Evolutionary conservation across 2,329 filamentous ascomycete species (phyloP).

Genomic region (Alternaria postmessia): DNA sequence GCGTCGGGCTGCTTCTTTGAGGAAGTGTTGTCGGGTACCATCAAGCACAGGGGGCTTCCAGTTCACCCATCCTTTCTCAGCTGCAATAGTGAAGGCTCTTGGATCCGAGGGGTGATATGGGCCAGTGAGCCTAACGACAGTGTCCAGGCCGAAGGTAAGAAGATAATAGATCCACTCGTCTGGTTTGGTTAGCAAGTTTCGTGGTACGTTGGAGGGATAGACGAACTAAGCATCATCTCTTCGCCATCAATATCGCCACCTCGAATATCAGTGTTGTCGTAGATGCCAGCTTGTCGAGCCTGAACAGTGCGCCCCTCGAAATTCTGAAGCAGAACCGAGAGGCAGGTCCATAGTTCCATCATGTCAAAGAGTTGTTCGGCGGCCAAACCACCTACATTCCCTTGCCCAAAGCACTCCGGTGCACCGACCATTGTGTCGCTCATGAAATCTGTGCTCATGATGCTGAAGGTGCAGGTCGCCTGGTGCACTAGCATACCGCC

Average conservation of each 20-base stretch:
- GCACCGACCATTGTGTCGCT: conserved; percentile 64
- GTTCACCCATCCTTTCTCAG: conserved; percentile 62
- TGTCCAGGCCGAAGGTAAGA: conserved; percentile 65
- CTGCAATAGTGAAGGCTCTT: conserved; percentile 62
- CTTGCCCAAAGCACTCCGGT: conserved; percentile 65
- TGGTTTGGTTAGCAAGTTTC: conserved; percentile 36
- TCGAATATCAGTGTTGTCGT: conserved; percentile 57
- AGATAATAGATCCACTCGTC: conserved; percentile 70
- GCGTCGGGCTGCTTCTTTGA: conserved; percentile 67
- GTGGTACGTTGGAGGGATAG: background rate
- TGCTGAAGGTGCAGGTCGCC: conserved; percentile 55
- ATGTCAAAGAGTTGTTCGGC: conserved; percentile 69
- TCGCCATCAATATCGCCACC: conserved; percentile 61
- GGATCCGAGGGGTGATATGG: conserved; percentile 46
- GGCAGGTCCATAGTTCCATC: conserved; percentile 70
- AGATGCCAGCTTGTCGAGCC: conserved; percentile 65
- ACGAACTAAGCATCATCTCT: conserved; percentile 61
- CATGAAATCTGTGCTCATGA: conserved; percentile 61
- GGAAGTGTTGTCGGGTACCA: conserved; percentile 63
- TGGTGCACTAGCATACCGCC: conserved; percentile 63
- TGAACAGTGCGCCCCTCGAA: conserved; percentile 64
- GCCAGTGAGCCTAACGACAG: conserved; percentile 61
- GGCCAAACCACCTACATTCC: conserved; percentile 64
- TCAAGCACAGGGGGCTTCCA: conserved; percentile 61
- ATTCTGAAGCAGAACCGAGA: conserved; percentile 63